Evolutionary conservation across 441 rosid species (phyloP).

Genomic region (Brassica balearica): DNA sequence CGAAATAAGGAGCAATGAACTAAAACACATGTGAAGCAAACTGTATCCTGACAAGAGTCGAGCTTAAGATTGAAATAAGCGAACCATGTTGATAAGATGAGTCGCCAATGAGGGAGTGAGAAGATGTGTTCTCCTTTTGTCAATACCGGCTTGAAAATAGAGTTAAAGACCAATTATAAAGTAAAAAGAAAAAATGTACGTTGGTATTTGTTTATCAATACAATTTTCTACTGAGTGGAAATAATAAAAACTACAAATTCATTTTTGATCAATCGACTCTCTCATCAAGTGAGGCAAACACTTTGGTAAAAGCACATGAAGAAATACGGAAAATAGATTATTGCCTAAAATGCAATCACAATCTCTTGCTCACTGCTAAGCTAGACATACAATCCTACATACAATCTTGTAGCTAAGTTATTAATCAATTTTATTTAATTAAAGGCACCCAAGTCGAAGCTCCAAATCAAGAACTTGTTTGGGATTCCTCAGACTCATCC

Average conservation of each 20-base stretch:
- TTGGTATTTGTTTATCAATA: neutral
- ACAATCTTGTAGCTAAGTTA: neutral
- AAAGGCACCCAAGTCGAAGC: slow-evolving; percentile 49
- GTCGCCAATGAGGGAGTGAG: too few species aligned
- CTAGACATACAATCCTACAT: slow-evolving; percentile 11
- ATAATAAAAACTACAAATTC: neutral
- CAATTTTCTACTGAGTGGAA: neutral
- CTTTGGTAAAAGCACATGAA: too few species aligned
- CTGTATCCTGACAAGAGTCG: too few species aligned
- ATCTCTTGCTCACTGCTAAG: slow-evolving; percentile 30
- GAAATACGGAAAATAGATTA: neutral
- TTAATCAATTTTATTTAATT: neutral
- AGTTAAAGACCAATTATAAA: neutral
- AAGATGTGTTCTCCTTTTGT: too few species aligned
- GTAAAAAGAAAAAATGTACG: neutral
- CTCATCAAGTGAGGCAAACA: neutral
- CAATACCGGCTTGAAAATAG: neutral
- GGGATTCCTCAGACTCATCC: slow-evolving; percentile 31
- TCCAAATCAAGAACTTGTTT: slow-evolving; percentile 56
- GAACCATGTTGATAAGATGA: too few species aligned
- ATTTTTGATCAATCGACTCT: neutral
- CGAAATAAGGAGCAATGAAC: too few species aligned
- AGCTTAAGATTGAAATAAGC: too few species aligned
- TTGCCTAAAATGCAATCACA: slow-evolving; percentile 31
- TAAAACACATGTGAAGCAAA: too few species aligned